These are phyloP conservation scores for Daedaleopsis sinensis DNA, from an alignment of 768 basidiomycete genomes.

Conservation along the genomic window DNA sequence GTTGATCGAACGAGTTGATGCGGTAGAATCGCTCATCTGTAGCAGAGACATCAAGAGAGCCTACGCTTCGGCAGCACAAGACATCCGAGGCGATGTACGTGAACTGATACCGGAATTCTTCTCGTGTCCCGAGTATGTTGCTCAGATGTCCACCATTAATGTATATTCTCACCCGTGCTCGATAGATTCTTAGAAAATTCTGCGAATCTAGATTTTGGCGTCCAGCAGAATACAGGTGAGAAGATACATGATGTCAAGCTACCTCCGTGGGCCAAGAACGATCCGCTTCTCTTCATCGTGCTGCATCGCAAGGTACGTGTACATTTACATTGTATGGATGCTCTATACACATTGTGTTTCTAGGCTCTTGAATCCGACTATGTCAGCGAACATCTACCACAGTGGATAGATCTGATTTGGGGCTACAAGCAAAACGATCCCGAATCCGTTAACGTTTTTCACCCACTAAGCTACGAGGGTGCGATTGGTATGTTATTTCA, in stretches of 20 bases:
- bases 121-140: constrained; percentile 74
- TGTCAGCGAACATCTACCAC: constrained; percentile 81
- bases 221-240: constrained; percentile 72
- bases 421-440: constrained; percentile 83
- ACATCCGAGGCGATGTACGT: constrained; percentile 89
- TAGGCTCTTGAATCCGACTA: constrained; percentile 88
- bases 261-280: constrained; percentile 87
- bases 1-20: constrained; percentile 9
- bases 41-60: constrained; percentile 75
- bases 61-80: constrained; percentile 82
- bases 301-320: constrained; percentile 69
- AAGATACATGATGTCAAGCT: constrained; percentile 86
- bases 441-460: constrained; percentile 81
- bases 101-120: constrained; percentile 93
- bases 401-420: constrained; percentile 97
- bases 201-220: constrained; percentile 78
- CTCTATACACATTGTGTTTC: not conserved
- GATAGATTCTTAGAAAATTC: constrained; percentile 82
- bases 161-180: not conserved
- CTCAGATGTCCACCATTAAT: not conserved
- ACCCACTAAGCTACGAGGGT: constrained; percentile 92
- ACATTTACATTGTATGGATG: too few relatives aligned
- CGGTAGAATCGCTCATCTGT: constrained; percentile 11
- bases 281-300: constrained; percentile 81
- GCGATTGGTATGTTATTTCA: constrained; percentile 60